Base-by-base conservation (phyloP, 169 alveolate genomes). In the Plasmodium chabaudi region DNA sequence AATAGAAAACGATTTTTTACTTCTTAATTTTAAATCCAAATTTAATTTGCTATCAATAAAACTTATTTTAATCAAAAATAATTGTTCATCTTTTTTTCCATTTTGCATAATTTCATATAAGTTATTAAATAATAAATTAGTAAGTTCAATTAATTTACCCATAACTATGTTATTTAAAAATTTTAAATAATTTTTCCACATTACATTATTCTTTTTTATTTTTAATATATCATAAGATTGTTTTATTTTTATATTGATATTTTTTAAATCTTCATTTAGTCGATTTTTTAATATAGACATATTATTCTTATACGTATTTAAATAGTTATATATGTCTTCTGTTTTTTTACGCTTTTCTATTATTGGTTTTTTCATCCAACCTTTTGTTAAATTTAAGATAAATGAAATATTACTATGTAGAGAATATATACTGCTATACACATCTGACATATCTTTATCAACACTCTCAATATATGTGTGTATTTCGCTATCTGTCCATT, bases 101-200 rank as follows among this genome's bases (percentile, higher is more conserved):
- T 21, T 10, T 55, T 17, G 39, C 90, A 82, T 82, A 5, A 82
- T 61, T 12, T 47, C 79, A 5, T 47, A 67, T 27, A 82, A 46
- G 46, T 82, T 82, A 19, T 70, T 65, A 23, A 82, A 82, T 17
- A 82, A 19, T 19, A 34, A 82, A 15, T 67, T 67, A 1, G 75
- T 59, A 13, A 82, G 47, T 34, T 82, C 72, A 25, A 59, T 82
- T 46, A 93, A 87, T 27, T 93, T 95, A 57, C 95, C 97, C 23
- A 91, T 92, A 60, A 95, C 94, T 5, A 95, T 77, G 27, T 92
- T 93, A 88, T 97, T 97, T 57, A 95, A 93, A 89, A 94, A 97
- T 91, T 97, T 97, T 72, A 93, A 88, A 60, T 97, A 97, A 75
- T 94, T 94, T 53, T 92, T 91, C 99, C 99, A 97, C 88, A 95